Percentiles rank a stretch among this genome's conserved stretches.
Conservation (phyloP, 495 filamentous ascomycete species). For the Penicillium ochrochloron region DNA sequence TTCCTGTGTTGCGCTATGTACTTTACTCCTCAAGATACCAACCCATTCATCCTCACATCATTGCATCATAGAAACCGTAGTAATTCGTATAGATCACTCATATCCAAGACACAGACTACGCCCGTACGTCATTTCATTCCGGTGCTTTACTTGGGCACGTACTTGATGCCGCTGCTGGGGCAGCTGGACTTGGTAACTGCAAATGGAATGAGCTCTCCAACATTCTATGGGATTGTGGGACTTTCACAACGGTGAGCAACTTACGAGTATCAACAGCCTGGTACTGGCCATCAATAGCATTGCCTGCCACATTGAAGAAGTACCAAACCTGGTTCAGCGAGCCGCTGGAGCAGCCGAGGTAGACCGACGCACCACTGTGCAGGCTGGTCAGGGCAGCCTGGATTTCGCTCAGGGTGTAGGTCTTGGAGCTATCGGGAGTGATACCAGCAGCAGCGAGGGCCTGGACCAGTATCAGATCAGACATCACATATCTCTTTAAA, state of each 20-base stretch:
- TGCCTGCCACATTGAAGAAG: constrained; percentile 75
- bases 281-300: constrained; percentile 70
- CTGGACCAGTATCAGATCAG: constrained; percentile 22
- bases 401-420: constrained; percentile 66
- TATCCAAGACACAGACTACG: constrained; percentile 2
- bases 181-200: constrained; percentile 60
- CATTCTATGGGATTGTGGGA: not conserved
- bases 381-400: constrained; percentile 60
- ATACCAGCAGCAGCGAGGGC: constrained; percentile 68
- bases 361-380: constrained; percentile 61
- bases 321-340: constrained; percentile 75
- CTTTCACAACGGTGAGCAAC: constrained; percentile 16
- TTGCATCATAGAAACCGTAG: constrained; percentile 2
- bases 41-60: constrained; percentile 6
- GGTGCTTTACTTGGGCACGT: constrained; percentile 55
- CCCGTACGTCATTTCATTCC: constrained; percentile 8
- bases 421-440: constrained; percentile 59
- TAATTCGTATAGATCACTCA: not conserved
- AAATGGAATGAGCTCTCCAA: not conserved
- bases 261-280: constrained; percentile 57
- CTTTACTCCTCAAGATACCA: constrained; percentile 9
- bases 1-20: not conserved
- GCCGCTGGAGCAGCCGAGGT: constrained; percentile 62
- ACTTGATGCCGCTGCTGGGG: constrained; percentile 60
- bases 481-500: not conserved